Evolutionary conservation across 2,329 filamentous ascomycete species (phyloP), one percentile per base, ranked within the genome.

Genomic region (Geosmithia flava): DNA sequence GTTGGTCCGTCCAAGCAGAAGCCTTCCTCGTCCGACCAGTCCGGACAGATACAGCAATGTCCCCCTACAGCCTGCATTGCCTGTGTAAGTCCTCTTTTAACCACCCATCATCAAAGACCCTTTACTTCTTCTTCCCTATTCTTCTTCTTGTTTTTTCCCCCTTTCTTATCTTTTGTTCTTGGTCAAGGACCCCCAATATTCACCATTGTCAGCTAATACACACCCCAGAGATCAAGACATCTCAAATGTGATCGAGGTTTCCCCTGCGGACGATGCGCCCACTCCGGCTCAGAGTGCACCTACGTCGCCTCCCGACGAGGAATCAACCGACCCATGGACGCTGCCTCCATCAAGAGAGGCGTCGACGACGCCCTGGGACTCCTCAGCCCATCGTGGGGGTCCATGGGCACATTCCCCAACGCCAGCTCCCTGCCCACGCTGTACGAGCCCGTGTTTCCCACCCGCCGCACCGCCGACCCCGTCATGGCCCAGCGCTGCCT

Each of bases 271-370:
- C 79, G 86, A 47, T 90, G 85, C 63, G 66, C 66, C 23, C 63
- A 68, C 45, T 72, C 75, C 44, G 74, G 75, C 48, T 66, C 72
- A n/a, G 71, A 81, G 45, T 91, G 86, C 62, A 66, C 80, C 57
- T 89, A 87, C 60, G 78, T 87, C 45, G 80, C 83, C 43, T 88
- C 84, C 40, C 80, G 85, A 42, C 77, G 85, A 52, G 85, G 85
- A 27, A 86, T 85, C 67, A 86, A 85, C 63, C 81, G 83, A 15
- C 58, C 42, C 42, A 23, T 15, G 19, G 13, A 23, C 42, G 17
- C 5, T 3, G 42, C 7, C 19, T 16, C 13, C 20, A 3, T 20
- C 42, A 19, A 19, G n/a, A 27, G 42, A 3, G 20, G 42, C 17
- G 20, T 13, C 20, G 20, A 20, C 16, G 40, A 19, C 16, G 20